Conservation (phyloP, 202 grass and related monocot genomes). For the Schoenoplectus triqueter region DNA sequence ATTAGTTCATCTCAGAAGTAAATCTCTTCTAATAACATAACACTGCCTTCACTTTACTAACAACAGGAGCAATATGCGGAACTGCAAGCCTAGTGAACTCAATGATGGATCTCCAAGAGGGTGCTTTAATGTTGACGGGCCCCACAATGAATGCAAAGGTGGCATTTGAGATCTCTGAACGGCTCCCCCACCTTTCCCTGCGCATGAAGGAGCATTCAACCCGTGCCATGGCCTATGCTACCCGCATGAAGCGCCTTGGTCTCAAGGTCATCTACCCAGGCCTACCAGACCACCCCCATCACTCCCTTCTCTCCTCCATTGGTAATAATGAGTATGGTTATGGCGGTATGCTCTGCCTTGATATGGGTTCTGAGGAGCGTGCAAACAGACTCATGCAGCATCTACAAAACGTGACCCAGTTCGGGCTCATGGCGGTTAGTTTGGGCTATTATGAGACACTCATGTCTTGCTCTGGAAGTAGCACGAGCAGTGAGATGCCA, state of each 20-base stretch:
- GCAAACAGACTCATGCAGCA: constrained; percentile 91
- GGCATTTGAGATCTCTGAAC: constrained; percentile 82
- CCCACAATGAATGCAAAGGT: constrained; percentile 99
- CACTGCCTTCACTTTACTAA: background rate
- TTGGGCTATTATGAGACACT: constrained; percentile 94
- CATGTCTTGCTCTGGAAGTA: constrained; percentile 93
- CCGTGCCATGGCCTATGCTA: constrained; percentile 67
- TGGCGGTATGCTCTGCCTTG: constrained; percentile 93
- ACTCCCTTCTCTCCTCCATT: constrained; percentile 51
- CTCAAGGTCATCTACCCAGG: constrained; percentile 85
- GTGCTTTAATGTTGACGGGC: constrained; percentile 84
- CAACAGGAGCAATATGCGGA: constrained; percentile 80
- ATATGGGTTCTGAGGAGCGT: constrained; percentile 91
- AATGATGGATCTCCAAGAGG: constrained; percentile 93
- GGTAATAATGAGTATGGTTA: constrained; percentile 70
- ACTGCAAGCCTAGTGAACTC: constrained; percentile 80
- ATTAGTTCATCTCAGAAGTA: background rate
- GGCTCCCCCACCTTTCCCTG: constrained; percentile 82
- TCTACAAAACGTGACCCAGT: constrained; percentile 96
- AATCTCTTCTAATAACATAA: background rate
- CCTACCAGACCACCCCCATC: constrained; percentile 77
- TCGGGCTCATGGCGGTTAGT: constrained; percentile 98
- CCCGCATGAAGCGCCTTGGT: constrained; percentile 60
- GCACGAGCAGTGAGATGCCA: constrained; percentile 95
- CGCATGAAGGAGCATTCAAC: constrained; percentile 94